Base-by-base conservation (phyloP, 495 filamentous ascomycete genomes). In the Neurospora sp. region DNA sequence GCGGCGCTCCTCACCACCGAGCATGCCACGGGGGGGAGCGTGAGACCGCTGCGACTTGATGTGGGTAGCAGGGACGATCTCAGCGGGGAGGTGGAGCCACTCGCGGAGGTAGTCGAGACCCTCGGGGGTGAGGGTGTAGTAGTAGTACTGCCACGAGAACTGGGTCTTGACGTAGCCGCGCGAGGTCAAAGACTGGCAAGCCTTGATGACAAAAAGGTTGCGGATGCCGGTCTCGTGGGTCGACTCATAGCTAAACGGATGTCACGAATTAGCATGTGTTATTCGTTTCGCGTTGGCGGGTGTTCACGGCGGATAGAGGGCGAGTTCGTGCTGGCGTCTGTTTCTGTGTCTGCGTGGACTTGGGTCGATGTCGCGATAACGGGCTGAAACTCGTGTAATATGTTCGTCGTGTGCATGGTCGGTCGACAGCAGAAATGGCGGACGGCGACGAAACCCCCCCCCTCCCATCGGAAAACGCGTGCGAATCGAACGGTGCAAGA, bases 101-200 rank as follows among this genome's bases (percentile, higher is more conserved):
- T 99, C 96, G 79, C 96, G 96, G 83, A 99, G 94, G 90, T 98
- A 99, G 89, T 98, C 95, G 82, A 99, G 94, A 88, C 96, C 96
- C 81, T 98, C 95, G 79, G 94, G 94, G 83, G 96, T 99, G 83
- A 99, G 91, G 85, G 96, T 99, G 91, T 99, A 99, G 92, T 99
- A 99, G 91, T 98, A 99, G 91, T 94, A 98, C 88, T 99, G 96
- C 96, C 96, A 99, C 74, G 94, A 97, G 92, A 99, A 99, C 85
- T 94, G 96, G 78, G 96, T 99, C 92, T 98, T 98, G 86, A 99
- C 89, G 85, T 91, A 99, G 83, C 94, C 94, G 84, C 95, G 94
- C 80, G 96, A 98, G 87, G 90, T 94, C 80, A 99, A 89, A 74
- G 96, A 99, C 89, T 99, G 96, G 86, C 88, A 89, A 76, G 96